Conservation (phyloP, 495 filamentous ascomycete species). For the Amniculicola lignicola region DNA sequence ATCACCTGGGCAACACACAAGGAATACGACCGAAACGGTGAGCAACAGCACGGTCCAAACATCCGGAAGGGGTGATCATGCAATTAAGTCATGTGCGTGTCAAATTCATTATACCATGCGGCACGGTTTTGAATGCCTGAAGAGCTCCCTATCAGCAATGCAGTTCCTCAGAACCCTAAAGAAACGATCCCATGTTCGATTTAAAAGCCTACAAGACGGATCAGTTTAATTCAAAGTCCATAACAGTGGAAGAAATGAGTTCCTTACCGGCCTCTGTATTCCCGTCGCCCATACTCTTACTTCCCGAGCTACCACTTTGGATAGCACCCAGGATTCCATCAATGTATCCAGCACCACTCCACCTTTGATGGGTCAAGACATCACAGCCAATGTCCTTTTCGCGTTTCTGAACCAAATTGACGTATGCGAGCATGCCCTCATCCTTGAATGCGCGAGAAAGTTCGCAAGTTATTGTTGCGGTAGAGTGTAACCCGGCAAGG, state of each 20-base stretch:
- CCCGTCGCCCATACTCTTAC: conserved; percentile 48
- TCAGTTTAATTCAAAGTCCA: background rate
- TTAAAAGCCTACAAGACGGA: background rate
- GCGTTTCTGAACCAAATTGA: conserved; percentile 77
- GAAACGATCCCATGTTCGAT: too few relatives aligned
- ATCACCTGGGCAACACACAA: too few relatives aligned
- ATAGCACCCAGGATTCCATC: conserved; percentile 91
- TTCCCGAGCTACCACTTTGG: conserved; percentile 71
- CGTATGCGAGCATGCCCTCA: conserved; percentile 94
- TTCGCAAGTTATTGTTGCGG: conserved; percentile 82
- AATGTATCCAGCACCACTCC: conserved; percentile 90
- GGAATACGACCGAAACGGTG: too few relatives aligned
- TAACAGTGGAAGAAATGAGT: background rate
- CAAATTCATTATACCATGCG: too few relatives aligned
- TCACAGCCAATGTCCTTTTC: conserved; percentile 94
- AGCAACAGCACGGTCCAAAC: too few relatives aligned
- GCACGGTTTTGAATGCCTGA: too few relatives aligned
- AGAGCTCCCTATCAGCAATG: too few relatives aligned
- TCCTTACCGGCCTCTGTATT: conserved; percentile 49
- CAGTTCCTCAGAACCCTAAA: too few relatives aligned
- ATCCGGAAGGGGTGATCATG: too few relatives aligned
- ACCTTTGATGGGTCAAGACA: conserved; percentile 96
- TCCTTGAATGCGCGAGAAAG: conserved; percentile 77
- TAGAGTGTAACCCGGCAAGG: conserved; percentile 84
- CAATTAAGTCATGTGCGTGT: too few relatives aligned